Evolutionary conservation across 2,329 filamentous ascomycete genomes (phyloP).

Genomic region (Aureobasidium mangrovei): DNA sequence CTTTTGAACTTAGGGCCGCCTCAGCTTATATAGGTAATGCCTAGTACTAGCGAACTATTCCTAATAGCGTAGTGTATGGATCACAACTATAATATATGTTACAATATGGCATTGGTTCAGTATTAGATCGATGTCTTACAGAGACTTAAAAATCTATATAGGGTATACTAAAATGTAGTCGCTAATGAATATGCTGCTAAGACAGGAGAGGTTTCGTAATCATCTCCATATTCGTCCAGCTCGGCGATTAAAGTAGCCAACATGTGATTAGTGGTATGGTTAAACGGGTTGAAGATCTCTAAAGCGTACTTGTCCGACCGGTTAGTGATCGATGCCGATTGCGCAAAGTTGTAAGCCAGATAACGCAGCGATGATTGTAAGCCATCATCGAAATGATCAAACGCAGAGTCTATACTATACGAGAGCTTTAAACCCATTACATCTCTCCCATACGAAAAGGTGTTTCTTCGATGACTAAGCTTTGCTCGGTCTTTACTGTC

Average conservation of each 20-base stretch:
- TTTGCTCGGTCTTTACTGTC: background rate
- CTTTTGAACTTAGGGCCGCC: too few species aligned
- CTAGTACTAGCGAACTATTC: too few species aligned
- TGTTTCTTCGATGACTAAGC: background rate
- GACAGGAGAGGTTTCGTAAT: too few species aligned
- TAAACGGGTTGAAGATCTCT: background rate
- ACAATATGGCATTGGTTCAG: too few species aligned
- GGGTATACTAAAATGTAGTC: too few species aligned
- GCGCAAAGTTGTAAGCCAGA: background rate
- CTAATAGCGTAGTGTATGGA: too few species aligned
- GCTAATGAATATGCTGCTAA: too few species aligned
- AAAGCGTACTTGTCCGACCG: conserved; percentile 8
- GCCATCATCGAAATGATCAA: background rate
- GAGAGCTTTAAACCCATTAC: conserved; percentile 1
- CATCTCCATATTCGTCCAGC: background rate
- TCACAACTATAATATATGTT: too few species aligned
- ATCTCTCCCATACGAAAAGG: conserved; percentile 4
- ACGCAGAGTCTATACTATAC: background rate
- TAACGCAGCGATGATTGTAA: background rate
- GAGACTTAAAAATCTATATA: too few species aligned
- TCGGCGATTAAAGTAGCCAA: conserved; percentile 1
- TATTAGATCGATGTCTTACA: too few species aligned
- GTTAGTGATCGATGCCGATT: background rate
- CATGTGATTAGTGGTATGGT: background rate
- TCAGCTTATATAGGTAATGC: too few species aligned